Conservation (phyloP, 768 basidiomycete genomes). For the Holtermannia corniformis region DNA sequence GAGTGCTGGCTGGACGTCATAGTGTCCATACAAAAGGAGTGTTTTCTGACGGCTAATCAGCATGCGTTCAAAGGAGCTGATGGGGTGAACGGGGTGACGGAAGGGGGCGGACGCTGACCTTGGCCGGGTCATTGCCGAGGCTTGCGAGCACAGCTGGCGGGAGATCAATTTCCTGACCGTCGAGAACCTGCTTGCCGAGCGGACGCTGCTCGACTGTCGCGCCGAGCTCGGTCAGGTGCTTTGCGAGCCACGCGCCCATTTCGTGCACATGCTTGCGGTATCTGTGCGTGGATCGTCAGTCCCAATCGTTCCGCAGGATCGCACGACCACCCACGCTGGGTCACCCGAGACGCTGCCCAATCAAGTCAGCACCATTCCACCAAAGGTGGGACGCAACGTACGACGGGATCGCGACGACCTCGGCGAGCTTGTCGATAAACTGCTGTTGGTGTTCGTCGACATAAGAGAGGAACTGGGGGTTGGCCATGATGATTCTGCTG, state of each 20-base stretch:
- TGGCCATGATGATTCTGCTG: slow-evolving; percentile 31
- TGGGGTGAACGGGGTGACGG: background rate
- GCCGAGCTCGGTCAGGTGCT: slow-evolving; percentile 64
- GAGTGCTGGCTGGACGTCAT: slow-evolving; percentile 75
- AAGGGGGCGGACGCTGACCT: slow-evolving; percentile 39
- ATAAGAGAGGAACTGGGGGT: slow-evolving; percentile 44
- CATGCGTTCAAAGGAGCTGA: background rate
- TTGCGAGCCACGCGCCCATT: slow-evolving; percentile 77
- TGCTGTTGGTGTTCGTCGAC: slow-evolving; percentile 61
- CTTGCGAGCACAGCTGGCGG: slow-evolving; percentile 76
- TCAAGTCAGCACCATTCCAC: background rate
- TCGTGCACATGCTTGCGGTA: slow-evolving; percentile 66
- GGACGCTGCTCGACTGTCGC: slow-evolving; percentile 64
- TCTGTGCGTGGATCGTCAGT: too few species aligned
- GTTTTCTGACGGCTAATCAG: slow-evolving; percentile 53
- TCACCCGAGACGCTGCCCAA: slow-evolving; percentile 40
- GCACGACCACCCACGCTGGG: slow-evolving; percentile 30
- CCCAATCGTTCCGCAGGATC: too few species aligned
- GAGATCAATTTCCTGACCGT: slow-evolving; percentile 61
- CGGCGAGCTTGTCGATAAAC: slow-evolving; percentile 68
- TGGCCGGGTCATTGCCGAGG: slow-evolving; percentile 71
- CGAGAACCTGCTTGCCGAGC: slow-evolving; percentile 65
- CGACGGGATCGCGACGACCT: slow-evolving; percentile 80
- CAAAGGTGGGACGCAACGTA: slow-evolving; percentile 6
- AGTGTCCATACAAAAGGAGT: slow-evolving; percentile 85